Base-by-base conservation (phyloP, 768 basidiomycete species). In the Naganishia randhawae region DNA sequence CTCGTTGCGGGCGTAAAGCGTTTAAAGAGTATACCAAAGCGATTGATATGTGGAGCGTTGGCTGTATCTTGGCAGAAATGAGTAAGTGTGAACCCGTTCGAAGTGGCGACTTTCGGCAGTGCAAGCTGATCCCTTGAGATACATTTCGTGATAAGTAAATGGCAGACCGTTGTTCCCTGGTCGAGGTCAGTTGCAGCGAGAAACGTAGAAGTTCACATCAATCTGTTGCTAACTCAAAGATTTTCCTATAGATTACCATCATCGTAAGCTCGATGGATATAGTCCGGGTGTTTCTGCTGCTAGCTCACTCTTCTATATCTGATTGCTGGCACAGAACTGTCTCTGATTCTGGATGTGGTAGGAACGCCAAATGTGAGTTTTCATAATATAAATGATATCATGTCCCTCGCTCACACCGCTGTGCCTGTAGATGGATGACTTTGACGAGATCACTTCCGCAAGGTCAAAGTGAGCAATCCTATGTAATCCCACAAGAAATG, bases 161-260 rank as follows among this genome's bases (percentile, higher is more conserved):
- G 91, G 94, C n/a, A 88, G 89, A 75, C 90, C 94, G 0, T 81
- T 97, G 67, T 98, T 97, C 80, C 94, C 94, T 6, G 94, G 94
- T n/a, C 84, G 91, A 71, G 92, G 94, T 92, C 71, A 74, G 69
- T 69, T 22, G 14, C 29, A n/a, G 9, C 22, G 27, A 2, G 33
- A 31, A 13, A 13, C 25, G 35, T 11, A 48, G n/a, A 0, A 29
- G 2, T 17, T 35, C 32, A 14, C 3, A 13, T 14, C 50, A 39
- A 17, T 27, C 41, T 17, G n/a, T 50, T 25, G 8, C 22, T 33
- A n/a, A 37, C 16, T 54, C 27, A 14, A 54, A 5, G 3, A 4
- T 48, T 22, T 7, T 48, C 45, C 11, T 22, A 35, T 35, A 66
- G 74, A 77, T 73, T 80, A 97, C 82, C 93, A 95, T 78, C 89